Base-by-base conservation (phyloP, 1,139 yeast genomes). In the Ashbya aceris region DNA sequence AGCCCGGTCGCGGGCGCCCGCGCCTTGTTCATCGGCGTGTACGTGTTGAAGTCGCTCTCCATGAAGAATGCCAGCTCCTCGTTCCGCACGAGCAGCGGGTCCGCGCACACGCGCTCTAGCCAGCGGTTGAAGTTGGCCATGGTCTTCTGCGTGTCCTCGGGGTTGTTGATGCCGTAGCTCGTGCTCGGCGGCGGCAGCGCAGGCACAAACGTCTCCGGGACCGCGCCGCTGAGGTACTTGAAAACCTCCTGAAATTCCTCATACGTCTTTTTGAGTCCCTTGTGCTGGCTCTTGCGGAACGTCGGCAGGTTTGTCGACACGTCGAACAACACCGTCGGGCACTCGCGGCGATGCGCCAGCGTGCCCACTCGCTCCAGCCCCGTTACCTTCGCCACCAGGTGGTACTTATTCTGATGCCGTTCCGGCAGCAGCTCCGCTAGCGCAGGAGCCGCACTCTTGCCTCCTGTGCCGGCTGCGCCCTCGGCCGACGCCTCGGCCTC, bases 201-300 rank as follows among this genome's bases (percentile, higher is more conserved):
- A 0, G 98, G 97, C 4, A 93, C 91, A 64, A 91, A 87, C 47
- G 93, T 89, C 61, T 91, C 98, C 29, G 93, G 79, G 53, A 86
- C 83, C 33, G 94, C 83, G 17, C 81, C 77, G 45, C 79, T 76
- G 50, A 89, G 68, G 58, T 83, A 91, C 53, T 78, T 79, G 65
- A 84, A 85, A 55, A 93, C 77, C 51, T 78, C 76, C 36, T 74
- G 75, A 49, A 87, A 71, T 60, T 91, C 99, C 46, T 73, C 73
- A 55, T 76, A 84, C 0, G 96, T 82, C 45, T 97, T 74, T 49
- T 95, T 76, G 17, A 91, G 68, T 45, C 82, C 91, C 45, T 79
- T 77, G 60, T 83, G 89, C 5, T 66, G 62, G 7, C 75, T 66
- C 47, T 84, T 87, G 44, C 96, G 71, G 61, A 78, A 91, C 39